phyloP scores from a whole-genome alignment of 2,329 filamentous ascomycete species.

The Tolypocladium amazonense region DNA sequence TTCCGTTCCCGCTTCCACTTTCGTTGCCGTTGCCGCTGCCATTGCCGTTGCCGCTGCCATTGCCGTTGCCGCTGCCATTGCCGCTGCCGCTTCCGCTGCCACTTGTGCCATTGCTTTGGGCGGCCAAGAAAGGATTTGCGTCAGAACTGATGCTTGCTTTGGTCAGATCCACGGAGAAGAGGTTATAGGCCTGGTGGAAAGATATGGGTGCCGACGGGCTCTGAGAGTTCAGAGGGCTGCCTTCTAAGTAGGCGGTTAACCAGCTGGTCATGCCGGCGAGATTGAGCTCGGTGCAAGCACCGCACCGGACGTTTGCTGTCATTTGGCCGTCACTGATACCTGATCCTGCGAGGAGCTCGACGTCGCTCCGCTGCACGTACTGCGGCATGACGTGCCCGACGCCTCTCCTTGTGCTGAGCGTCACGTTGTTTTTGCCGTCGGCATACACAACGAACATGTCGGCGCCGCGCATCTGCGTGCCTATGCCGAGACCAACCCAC shows the following conservation, averaged over 20 bases:
- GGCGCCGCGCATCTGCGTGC: conserved; percentile 40
- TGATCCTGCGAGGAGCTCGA: conserved; percentile 48
- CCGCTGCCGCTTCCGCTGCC: conserved; percentile 1
- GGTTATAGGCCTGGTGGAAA: conserved; percentile 32
- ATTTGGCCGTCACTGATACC: conserved; percentile 42
- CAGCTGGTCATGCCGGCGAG: conserved; percentile 32
- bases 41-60: no score
- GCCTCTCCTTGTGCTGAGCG: conserved; percentile 45
- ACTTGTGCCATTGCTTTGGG: not conserved
- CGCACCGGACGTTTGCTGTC: conserved; percentile 48
- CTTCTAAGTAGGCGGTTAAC: conserved; percentile 45
- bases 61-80: no score
- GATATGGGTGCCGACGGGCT: conserved; percentile 27
- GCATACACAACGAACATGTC: conserved; percentile 55
- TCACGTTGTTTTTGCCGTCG: conserved; percentile 47
- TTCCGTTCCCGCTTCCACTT: not conserved
- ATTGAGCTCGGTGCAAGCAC: conserved; percentile 38
- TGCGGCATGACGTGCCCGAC: conserved; percentile 35
- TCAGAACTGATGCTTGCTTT: conserved; percentile 34
- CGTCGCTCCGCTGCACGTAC: conserved; percentile 28
- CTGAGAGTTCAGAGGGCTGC: conserved; percentile 32
- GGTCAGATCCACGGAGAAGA: conserved; percentile 38
- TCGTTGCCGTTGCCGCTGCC: no score
- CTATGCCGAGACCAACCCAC: conserved; percentile 51
- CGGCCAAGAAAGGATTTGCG: conserved; percentile 39